Percentiles rank a stretch among this genome's conserved stretches.
These are phyloP conservation scores for Vinca major DNA, from an alignment of 305 asterid species.

Conservation along the genomic window DNA sequence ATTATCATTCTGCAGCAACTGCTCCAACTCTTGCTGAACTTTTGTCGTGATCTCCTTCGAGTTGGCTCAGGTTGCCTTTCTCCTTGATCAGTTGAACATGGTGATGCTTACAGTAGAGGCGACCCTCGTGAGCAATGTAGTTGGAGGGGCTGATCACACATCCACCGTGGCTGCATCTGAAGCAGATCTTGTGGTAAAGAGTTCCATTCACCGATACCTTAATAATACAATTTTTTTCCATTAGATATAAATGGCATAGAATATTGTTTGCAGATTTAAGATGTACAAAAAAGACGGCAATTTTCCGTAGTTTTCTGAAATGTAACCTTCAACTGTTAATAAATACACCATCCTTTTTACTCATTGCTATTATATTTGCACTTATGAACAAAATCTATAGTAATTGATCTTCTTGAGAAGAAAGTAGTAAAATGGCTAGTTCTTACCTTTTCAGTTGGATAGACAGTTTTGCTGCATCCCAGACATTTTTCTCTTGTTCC, in stretches of 20 bases:
- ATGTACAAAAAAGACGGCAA: no score
- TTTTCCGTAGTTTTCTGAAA: neutral
- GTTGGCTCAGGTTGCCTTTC: slow-evolving; percentile 97
- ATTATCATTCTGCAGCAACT: slow-evolving; percentile 28
- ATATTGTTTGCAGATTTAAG: neutral
- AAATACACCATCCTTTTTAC: neutral
- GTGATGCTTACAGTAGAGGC: slow-evolving; percentile 97
- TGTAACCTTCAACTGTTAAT: neutral
- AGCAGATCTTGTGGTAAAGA: slow-evolving; percentile 87
- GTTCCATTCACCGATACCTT: slow-evolving; percentile 94
- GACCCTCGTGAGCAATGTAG: slow-evolving; percentile 91
- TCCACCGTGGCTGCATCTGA: slow-evolving; percentile 95
- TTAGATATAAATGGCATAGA: neutral
- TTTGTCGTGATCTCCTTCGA: slow-evolving; percentile 62
- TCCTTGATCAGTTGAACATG: slow-evolving; percentile 91
- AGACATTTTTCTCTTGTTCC: slow-evolving; percentile 92
- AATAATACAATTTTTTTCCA: neutral
- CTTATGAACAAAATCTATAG: neutral
- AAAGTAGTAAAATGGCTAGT: neutral
- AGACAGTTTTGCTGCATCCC: slow-evolving; percentile 75
- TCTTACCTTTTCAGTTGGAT: slow-evolving; percentile 88
- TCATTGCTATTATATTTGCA: neutral
- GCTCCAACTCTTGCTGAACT: slow-evolving; percentile 18
- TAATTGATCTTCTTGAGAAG: neutral
- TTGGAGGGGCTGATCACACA: slow-evolving; percentile 89